A percentile compares a stretch with the other conserved stretches of the same genome.
Conservation (phyloP, 176 grass and related monocot genomes). For the sorghum (Sorghum bicolor) region Sorghum_bicolor_NCBIv3 NC_012870.2:13619501-13620000, state of each 20-base stretch:
- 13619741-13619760: conserved; percentile 20
- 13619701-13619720: background rate
- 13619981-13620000: background rate
- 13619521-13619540: background rate
- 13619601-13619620: background rate
- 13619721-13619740: background rate
- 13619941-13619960: background rate
- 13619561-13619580: background rate
- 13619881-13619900: background rate
- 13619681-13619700: background rate
- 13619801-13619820: conserved; percentile 45
- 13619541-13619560: background rate
- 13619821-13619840: conserved; percentile 6
- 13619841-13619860: conserved; percentile 29
- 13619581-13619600: background rate
- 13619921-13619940: background rate
- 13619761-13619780: conserved; percentile 26
- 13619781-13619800: conserved; percentile 49
- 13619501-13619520: background rate
- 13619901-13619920: background rate
- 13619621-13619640: background rate
- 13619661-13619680: background rate
- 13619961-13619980: background rate
- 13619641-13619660: background rate
- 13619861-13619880: conserved; percentile 7